Evolutionary conservation across 345 rosid genomes (phyloP), one percentile per base, ranked within the genome.

Genomic region (Lepidium didymum): DNA sequence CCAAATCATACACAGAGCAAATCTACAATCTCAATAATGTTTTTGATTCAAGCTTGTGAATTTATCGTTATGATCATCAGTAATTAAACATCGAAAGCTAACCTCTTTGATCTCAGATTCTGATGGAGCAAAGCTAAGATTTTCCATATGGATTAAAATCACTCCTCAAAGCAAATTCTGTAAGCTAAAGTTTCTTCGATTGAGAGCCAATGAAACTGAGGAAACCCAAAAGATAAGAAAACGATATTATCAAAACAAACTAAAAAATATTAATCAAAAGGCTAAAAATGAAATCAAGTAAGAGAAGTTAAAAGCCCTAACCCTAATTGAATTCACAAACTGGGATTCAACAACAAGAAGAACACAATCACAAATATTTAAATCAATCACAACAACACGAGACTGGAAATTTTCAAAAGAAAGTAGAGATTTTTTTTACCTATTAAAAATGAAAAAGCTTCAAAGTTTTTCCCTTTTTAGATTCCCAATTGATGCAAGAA

Each of bases 91-190:
- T 6, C 47, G 68, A 66, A 77, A 78, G 11, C 84, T 53, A 64
- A 89, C 96, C 98, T 86, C 90, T 68, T 79, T 83, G 70, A 41
- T 58, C 55, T 74, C 75, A 74, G 85, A 80, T 68, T 79, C 81
- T 40, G 27, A 14, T 8, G 44, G 53, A 61, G 44, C 1, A 66
- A 66, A 67, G 41, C 12, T 50, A 33, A 42, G 40, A 51, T 57
- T 38, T 33, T 66, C 72, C 77, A 73, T 72, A 33, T 0, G 62
- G 10, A 42, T 71, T 34, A 1, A 13, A 70, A 70, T 40, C 64
- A 71, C 43, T 72, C n/a, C 18, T 37, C 41, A 64, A 57, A 54
- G 47, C 70, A 37, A 42, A 42, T 54, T 54, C 27, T 29, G 49
- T 41, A 42, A 70, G 51, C 46, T 37, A 25, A 23, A 35, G 16